These are phyloP conservation scores for Naganishia sp. DNA, from an alignment of 1,284 basidiomycete species.

Conservation along the genomic window DNA sequence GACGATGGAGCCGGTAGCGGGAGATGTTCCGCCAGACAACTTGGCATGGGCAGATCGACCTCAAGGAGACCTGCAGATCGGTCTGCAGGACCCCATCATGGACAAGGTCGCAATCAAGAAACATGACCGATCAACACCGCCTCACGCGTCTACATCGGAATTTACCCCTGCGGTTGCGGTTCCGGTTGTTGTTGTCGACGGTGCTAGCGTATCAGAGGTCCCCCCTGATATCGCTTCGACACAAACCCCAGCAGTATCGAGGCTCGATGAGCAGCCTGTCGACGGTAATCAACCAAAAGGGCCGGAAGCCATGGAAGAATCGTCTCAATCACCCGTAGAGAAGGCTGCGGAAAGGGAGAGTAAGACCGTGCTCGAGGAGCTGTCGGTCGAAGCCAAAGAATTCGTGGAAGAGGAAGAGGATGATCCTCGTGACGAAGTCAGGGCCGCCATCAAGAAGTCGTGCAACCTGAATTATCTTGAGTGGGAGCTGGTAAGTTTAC, in stretches of 20 bases:
- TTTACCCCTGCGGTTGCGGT: too few relatives aligned
- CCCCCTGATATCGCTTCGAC: neutral
- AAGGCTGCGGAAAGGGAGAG: neutral
- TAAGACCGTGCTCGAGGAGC: conserved; percentile 18
- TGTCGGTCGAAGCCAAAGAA: conserved; percentile 13
- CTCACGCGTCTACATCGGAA: too few relatives aligned
- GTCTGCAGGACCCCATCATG: too few relatives aligned
- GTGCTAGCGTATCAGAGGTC: neutral
- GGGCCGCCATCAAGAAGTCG: conserved; percentile 39
- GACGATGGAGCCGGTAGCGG: neutral
- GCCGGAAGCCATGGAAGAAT: neutral
- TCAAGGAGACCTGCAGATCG: too few relatives aligned
- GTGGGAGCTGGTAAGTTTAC: conserved; percentile 54
- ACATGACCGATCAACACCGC: too few relatives aligned
- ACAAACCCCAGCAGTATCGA: too few relatives aligned
- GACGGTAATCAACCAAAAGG: neutral
- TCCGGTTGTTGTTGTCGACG: too few relatives aligned
- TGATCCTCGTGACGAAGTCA: conserved; percentile 18
- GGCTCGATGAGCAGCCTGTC: neutral
- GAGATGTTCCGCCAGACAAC: too few relatives aligned
- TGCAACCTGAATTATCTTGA: conserved; percentile 50
- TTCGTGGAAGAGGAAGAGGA: conserved; percentile 25
- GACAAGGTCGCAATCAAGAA: too few relatives aligned
- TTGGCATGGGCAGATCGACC: too few relatives aligned
- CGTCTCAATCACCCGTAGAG: neutral